Conservation (phyloP, 306 rosid genomes). For the Prunus persica region DNA sequence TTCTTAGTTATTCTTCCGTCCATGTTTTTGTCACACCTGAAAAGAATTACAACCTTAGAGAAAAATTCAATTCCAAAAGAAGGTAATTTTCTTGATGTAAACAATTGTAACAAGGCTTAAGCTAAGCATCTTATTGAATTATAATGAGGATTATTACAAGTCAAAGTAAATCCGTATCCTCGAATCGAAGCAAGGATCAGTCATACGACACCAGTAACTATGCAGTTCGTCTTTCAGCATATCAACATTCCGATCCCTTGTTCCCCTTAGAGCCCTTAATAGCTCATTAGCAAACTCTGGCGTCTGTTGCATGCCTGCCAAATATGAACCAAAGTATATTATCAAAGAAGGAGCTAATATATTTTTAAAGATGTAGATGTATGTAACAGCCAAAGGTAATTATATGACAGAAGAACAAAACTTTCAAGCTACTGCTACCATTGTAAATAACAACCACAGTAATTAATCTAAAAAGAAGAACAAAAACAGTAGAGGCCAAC, state of each 20-base stretch:
- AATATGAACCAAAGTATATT: neutral
- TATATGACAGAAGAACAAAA: neutral
- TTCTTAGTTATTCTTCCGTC: conserved; percentile 63
- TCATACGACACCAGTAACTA: conserved; percentile 53
- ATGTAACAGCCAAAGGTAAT: neutral
- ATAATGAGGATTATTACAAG: conserved; percentile 41
- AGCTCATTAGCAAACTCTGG: conserved; percentile 63
- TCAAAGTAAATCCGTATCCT: conserved; percentile 69
- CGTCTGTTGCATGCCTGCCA: conserved; percentile 70
- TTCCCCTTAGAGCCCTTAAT: conserved; percentile 58
- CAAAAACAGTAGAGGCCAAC: too few species aligned
- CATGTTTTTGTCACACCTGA: conserved; percentile 74
- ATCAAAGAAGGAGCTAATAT: neutral
- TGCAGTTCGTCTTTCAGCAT: conserved; percentile 60
- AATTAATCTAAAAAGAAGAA: too few species aligned
- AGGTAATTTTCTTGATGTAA: neutral
- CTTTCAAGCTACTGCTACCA: too few species aligned
- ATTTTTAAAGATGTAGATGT: too few species aligned
- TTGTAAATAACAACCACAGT: too few species aligned
- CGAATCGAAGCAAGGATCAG: conserved; percentile 46
- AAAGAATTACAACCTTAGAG: conserved; percentile 2
- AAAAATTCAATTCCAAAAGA: conserved; percentile 9
- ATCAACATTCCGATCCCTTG: conserved; percentile 46
- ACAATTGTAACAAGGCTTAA: neutral
- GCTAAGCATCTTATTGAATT: neutral